Conservation (phyloP, 805 yeast genomes). For the Ogataea polymorpha region DNA sequence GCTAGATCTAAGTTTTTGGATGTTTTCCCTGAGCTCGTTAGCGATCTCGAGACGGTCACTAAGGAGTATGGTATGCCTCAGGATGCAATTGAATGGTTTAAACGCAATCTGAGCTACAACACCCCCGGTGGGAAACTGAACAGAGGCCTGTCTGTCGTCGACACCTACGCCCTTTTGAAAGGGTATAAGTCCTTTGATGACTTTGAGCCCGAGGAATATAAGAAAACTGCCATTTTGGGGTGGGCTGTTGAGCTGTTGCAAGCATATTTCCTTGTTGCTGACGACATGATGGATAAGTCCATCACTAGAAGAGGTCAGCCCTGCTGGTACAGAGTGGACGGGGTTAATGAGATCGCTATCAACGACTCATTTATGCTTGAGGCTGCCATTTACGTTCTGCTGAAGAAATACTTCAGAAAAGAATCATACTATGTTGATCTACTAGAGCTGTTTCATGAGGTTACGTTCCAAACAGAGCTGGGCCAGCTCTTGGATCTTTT, state of each 20-base stretch:
- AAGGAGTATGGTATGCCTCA: constrained; percentile 73
- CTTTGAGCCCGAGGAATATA: constrained; percentile 66
- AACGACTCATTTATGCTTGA: constrained; percentile 97
- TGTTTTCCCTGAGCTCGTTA: constrained; percentile 74
- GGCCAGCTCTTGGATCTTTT: constrained; percentile 94
- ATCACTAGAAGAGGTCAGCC: constrained; percentile 98
- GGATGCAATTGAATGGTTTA: constrained; percentile 86
- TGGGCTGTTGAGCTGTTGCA: constrained; percentile 95
- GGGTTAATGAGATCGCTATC: constrained; percentile 90
- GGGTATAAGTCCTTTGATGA: constrained; percentile 56
- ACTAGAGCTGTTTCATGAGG: constrained; percentile 92
- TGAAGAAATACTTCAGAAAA: constrained; percentile 82
- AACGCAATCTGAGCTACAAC: constrained; percentile 70
- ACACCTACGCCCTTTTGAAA: constrained; percentile 80
- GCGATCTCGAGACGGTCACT: constrained; percentile 64
- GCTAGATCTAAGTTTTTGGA: constrained; percentile 56
- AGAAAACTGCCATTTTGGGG: constrained; percentile 83
- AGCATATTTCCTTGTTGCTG: constrained; percentile 96
- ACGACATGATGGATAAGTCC: constrained; percentile 97
- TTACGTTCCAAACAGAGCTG: constrained; percentile 94
- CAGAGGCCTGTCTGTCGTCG: constrained; percentile 94
- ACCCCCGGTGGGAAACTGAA: constrained; percentile 96
- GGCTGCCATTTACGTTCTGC: constrained; percentile 83
- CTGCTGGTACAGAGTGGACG: constrained; percentile 86
- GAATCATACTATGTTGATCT: constrained; percentile 86